Evolutionary conservation across 805 yeast species (phyloP).

Genomic region (Candida hungchunana): DNA sequence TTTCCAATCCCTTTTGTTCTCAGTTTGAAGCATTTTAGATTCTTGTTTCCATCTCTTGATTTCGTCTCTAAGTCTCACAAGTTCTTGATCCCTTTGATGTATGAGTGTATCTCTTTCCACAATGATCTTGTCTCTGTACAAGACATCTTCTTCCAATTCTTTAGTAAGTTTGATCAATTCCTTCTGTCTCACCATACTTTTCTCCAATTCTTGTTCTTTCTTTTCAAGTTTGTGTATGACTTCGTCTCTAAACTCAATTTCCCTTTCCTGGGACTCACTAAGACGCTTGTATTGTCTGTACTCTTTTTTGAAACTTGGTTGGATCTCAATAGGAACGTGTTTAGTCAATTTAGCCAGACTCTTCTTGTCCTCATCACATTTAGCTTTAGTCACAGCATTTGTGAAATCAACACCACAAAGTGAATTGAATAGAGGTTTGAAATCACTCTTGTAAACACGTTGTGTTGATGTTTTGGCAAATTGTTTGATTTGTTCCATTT

Average conservation of each 20-base stretch:
- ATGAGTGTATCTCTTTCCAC: conserved; percentile 14
- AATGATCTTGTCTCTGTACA: conserved; percentile 22
- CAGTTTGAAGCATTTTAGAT: conserved; percentile 10
- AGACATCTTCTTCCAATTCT: conserved; percentile 22
- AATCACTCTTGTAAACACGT: conserved; percentile 31
- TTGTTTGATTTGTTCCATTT: conserved; percentile 24
- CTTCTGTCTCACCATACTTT: conserved; percentile 7
- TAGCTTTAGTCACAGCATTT: conserved; percentile 24
- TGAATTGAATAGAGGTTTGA: conserved; percentile 28
- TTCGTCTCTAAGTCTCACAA: conserved; percentile 5
- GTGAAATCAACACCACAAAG: conserved; percentile 30
- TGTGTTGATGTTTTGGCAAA: conserved; percentile 29
- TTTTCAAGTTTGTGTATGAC: conserved; percentile 21
- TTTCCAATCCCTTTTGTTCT: conserved; percentile 6
- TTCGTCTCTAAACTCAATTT: conserved; percentile 24
- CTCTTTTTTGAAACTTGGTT: conserved; percentile 22
- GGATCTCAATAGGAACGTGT: too few relatives aligned
- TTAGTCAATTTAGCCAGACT: background rate
- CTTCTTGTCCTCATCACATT: conserved; percentile 9
- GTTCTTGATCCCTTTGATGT: conserved; percentile 7
- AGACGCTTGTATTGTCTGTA: conserved; percentile 19
- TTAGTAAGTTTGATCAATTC: conserved; percentile 6
- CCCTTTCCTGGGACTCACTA: conserved; percentile 23
- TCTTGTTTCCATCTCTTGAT: conserved; percentile 8
- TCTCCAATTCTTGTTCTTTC: conserved; percentile 8